Percentiles rank a stretch among this genome's conserved stretches.
Evolutionary conservation across 2,329 filamentous ascomycete species (phyloP).

Genomic region (Orbilia brochopaga): DNA sequence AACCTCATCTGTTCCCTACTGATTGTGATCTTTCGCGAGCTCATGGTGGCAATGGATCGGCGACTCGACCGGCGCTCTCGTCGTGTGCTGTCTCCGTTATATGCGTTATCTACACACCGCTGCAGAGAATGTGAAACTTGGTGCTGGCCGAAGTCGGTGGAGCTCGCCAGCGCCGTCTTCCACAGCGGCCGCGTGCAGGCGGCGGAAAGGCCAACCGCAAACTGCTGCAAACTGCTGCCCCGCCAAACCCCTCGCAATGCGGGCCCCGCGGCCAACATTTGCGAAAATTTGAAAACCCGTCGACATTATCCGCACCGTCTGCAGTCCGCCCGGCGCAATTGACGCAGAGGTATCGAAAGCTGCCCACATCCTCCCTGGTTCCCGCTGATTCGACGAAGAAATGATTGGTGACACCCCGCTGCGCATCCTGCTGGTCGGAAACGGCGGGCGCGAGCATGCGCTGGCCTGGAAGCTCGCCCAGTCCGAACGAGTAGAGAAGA

Average conservation of each 20-base stretch:
- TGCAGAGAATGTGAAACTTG: background rate
- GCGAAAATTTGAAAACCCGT: slow-evolving; percentile 1
- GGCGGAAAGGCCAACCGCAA: slow-evolving; percentile 14
- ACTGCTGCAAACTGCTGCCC: slow-evolving; percentile 35
- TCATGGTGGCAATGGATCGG: background rate
- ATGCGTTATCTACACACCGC: background rate
- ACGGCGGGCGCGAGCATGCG: slow-evolving; percentile 92
- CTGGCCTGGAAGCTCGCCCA: slow-evolving; percentile 92
- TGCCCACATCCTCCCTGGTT: background rate
- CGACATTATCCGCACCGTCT: background rate
- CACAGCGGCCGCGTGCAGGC: slow-evolving; percentile 1
- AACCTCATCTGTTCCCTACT: slow-evolving; percentile 21
- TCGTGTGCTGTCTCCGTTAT: slow-evolving; percentile 5
- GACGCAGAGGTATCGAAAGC: background rate
- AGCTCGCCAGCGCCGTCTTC: slow-evolving; percentile 39
- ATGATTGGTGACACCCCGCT: slow-evolving; percentile 58
- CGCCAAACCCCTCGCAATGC: slow-evolving; percentile 26
- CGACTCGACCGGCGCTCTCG: background rate
- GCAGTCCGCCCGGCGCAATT: background rate
- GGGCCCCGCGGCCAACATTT: background rate
- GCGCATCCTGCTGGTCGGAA: slow-evolving; percentile 84
- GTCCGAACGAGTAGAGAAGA: slow-evolving; percentile 76
- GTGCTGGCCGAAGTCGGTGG: slow-evolving; percentile 41
- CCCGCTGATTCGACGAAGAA: background rate
- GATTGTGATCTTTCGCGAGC: slow-evolving; percentile 31